Evolutionary conservation across 208 protist genomes (phyloP).

Genomic region (Leishmania mexicana): DNA sequence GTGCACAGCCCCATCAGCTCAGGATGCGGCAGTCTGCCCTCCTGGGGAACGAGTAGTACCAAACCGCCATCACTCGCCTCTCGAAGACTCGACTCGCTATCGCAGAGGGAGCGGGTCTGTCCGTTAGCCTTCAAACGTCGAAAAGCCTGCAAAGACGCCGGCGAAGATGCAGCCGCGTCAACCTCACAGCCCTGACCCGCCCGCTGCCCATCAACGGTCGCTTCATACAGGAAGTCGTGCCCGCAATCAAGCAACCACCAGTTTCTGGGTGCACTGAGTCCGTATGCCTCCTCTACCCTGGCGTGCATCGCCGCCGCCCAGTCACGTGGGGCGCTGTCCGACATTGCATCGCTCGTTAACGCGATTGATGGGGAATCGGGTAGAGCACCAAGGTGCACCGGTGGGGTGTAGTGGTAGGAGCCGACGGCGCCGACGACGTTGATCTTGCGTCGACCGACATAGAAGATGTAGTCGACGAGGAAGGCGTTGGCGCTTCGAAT

Average conservation of each 20-base stretch:
- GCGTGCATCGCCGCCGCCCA: conserved; percentile 25
- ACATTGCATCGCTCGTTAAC: background rate
- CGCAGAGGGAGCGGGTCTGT: conserved; percentile 42
- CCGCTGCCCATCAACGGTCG: background rate
- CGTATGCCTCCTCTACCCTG: conserved; percentile 23
- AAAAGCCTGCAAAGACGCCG: conserved; percentile 44
- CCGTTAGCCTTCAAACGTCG: conserved; percentile 10
- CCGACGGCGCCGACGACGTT: conserved; percentile 87
- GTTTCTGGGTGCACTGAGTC: conserved; percentile 7
- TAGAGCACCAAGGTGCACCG: conserved; percentile 53
- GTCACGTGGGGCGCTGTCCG: background rate
- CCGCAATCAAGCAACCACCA: conserved; percentile 84
- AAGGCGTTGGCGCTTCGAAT: conserved; percentile 90
- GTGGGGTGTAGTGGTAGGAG: conserved; percentile 84
- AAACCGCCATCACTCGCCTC: conserved; percentile 24
- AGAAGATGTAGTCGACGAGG: conserved; percentile 79
- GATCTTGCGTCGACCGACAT: conserved; percentile 76
- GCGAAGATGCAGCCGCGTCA: background rate
- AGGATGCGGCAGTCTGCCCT: conserved; percentile 75
- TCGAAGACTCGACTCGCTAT: conserved; percentile 44
- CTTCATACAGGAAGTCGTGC: conserved; percentile 56
- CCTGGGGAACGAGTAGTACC: conserved; percentile 79
- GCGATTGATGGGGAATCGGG: background rate
- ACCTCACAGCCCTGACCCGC: background rate
- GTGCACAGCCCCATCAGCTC: conserved; percentile 64